phyloP scores from a whole-genome alignment of 805 yeast genomes.

The Starmerella bombicola region DNA sequence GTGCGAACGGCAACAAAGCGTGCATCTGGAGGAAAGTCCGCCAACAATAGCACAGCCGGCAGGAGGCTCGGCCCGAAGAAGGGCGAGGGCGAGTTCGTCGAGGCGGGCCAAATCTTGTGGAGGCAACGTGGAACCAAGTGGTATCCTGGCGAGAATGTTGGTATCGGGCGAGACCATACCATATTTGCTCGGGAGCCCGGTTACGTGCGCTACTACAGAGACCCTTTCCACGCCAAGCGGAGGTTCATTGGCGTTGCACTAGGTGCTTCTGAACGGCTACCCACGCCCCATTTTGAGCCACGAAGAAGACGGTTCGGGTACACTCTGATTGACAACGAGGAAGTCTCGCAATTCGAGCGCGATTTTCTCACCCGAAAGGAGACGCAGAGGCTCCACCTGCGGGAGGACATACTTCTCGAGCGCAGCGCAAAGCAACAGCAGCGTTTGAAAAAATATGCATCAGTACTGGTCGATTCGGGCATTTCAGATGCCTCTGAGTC shows the following conservation, averaged over 20 bases:
- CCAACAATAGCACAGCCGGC: constrained; percentile 90
- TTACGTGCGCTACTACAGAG: constrained; percentile 75
- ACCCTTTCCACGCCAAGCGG: constrained; percentile 92
- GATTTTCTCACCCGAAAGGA: constrained; percentile 57
- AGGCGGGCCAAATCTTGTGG: constrained; percentile 75
- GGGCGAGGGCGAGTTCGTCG: constrained; percentile 63
- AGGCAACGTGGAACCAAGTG: constrained; percentile 92
- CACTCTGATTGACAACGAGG: constrained; percentile 38
- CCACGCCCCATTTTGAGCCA: constrained; percentile 87
- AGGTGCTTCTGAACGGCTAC: constrained; percentile 48
- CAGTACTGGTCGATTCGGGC: constrained; percentile 26
- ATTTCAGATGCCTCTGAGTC: constrained; percentile 23
- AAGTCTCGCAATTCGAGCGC: constrained; percentile 46
- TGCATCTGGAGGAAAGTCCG: constrained; percentile 90
- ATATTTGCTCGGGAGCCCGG: constrained; percentile 88
- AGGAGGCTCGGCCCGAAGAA: constrained; percentile 84
- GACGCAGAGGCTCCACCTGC: constrained; percentile 41
- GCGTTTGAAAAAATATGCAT: constrained; percentile 26
- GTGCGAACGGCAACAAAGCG: constrained; percentile 87
- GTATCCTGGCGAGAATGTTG: constrained; percentile 81
- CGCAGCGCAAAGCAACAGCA: constrained; percentile 34
- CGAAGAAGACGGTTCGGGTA: constrained; percentile 74
- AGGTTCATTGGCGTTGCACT: constrained; percentile 83
- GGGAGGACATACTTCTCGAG: constrained; percentile 32
- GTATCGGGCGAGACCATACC: constrained; percentile 87